Percentiles rank a stretch among this genome's conserved stretches.
These are phyloP conservation scores for Debaryomycetaceae sp. DNA, from an alignment of 1,139 yeast species.

Conservation along the genomic window DNA sequence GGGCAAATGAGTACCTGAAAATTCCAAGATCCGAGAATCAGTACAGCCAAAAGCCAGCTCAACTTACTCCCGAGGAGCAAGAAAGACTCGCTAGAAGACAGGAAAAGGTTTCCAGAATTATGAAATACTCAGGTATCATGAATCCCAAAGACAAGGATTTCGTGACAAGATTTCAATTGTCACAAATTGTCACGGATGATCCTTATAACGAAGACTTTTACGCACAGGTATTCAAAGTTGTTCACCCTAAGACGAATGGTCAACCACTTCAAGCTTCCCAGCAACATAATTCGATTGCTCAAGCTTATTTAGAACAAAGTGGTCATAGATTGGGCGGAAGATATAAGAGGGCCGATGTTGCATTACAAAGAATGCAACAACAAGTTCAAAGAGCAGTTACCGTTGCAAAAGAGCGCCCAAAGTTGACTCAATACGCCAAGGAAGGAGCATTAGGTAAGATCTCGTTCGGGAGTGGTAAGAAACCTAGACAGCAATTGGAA, in stretches of 20 bases:
- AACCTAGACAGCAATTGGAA: conserved; percentile 85
- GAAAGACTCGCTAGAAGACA: conserved; percentile 66
- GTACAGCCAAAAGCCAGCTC: conserved; percentile 16
- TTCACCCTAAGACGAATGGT: conserved; percentile 58
- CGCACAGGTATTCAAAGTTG: conserved; percentile 87
- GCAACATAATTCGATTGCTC: conserved; percentile 71
- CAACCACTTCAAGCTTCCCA: conserved; percentile 43
- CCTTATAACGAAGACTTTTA: conserved; percentile 97
- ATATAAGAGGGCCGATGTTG: conserved; percentile 87
- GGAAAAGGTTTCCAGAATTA: conserved; percentile 73
- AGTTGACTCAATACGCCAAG: conserved; percentile 63
- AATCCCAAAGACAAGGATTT: conserved; percentile 95
- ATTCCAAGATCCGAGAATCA: conserved; percentile 14
- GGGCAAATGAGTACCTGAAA: conserved; percentile 7
- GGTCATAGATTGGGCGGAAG: conserved; percentile 91
- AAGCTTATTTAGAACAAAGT: conserved; percentile 90
- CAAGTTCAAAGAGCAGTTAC: conserved; percentile 97
- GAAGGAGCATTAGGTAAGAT: conserved; percentile 94
- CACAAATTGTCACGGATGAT: conserved; percentile 95
- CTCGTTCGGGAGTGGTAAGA: conserved; percentile 75
- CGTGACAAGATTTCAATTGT: conserved; percentile 88
- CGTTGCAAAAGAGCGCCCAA: conserved; percentile 88
- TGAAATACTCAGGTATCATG: conserved; percentile 90
- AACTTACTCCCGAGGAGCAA: conserved; percentile 45
- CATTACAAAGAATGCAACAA: conserved; percentile 96